Conservation (phyloP, 768 basidiomycete species). For the Suillus discolor region DNA sequence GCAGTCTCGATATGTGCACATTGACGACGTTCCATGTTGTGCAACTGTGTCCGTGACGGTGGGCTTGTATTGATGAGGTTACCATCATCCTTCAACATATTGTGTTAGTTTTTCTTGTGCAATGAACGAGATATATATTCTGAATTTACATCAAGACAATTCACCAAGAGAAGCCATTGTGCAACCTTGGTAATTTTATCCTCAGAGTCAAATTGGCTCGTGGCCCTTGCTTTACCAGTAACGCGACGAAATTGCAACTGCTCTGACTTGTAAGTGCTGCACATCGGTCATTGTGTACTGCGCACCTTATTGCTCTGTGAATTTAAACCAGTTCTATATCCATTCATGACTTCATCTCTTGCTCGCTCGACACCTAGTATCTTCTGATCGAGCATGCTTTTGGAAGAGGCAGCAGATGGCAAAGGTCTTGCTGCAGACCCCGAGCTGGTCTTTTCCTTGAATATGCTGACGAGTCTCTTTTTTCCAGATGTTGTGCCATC, state of each 20-base stretch:
- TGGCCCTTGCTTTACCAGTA: neutral
- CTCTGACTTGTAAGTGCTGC: neutral
- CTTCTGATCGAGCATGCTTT: neutral
- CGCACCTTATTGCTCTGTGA: neutral
- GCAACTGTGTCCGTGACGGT: neutral
- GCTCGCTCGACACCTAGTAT: neutral
- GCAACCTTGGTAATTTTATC: neutral
- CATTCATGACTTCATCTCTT: neutral
- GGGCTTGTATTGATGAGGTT: neutral
- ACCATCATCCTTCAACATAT: neutral
- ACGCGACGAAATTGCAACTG: neutral
- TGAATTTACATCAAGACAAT: neutral
- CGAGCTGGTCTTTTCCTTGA: neutral
- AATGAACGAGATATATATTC: neutral
- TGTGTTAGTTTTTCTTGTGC: neutral
- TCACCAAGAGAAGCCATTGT: neutral
- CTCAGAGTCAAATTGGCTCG: neutral
- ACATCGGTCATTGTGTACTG: neutral
- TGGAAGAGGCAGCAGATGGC: neutral
- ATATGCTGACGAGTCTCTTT: neutral
- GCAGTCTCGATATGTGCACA: conserved; percentile 4
- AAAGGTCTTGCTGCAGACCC: neutral
- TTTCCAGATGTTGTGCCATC: neutral
- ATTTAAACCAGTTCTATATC: neutral
- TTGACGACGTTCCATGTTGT: neutral